Evolutionary conservation across 2,329 filamentous ascomycete species (phyloP).

Genomic region (Coniella vitis): DNA sequence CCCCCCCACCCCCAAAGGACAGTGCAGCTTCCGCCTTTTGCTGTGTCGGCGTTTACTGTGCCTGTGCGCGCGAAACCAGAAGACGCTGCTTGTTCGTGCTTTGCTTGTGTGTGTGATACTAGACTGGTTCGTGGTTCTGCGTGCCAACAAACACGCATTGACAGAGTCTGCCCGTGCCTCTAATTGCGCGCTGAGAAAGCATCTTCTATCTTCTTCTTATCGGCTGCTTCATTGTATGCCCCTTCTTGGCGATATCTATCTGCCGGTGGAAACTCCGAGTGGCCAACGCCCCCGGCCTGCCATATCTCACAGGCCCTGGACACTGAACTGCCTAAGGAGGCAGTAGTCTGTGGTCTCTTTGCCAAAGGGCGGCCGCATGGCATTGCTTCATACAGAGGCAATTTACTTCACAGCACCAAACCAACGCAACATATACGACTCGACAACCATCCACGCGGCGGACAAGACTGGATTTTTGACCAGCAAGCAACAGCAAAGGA

Average conservation of each 20-base stretch:
- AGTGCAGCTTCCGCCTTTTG: neutral
- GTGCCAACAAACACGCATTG: neutral
- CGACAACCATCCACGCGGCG: too few relatives aligned
- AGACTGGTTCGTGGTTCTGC: neutral
- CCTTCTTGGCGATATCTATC: neutral
- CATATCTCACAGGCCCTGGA: slow-evolving; percentile 13
- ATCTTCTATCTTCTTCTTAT: slow-evolving; percentile 2
- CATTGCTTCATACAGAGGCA: too few relatives aligned
- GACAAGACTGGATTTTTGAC: too few relatives aligned
- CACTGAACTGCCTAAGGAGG: slow-evolving; percentile 12
- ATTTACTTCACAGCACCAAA: neutral
- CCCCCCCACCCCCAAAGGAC: neutral
- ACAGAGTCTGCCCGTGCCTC: too few relatives aligned
- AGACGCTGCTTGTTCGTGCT: too few relatives aligned
- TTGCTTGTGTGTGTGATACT: neutral
- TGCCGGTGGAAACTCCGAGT: neutral
- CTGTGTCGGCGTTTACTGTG: neutral
- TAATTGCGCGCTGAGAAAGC: neutral
- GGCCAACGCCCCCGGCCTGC: slow-evolving; percentile 7
- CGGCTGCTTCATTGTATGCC: neutral
- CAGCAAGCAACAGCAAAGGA: too few relatives aligned
- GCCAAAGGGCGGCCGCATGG: neutral
- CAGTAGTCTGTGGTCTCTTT: slow-evolving; percentile 7
- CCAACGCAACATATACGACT: neutral
- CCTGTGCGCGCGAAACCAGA: neutral